Conservation (phyloP, 345 rosid species). For the Bruguiera gymnorhiza region DNA sequence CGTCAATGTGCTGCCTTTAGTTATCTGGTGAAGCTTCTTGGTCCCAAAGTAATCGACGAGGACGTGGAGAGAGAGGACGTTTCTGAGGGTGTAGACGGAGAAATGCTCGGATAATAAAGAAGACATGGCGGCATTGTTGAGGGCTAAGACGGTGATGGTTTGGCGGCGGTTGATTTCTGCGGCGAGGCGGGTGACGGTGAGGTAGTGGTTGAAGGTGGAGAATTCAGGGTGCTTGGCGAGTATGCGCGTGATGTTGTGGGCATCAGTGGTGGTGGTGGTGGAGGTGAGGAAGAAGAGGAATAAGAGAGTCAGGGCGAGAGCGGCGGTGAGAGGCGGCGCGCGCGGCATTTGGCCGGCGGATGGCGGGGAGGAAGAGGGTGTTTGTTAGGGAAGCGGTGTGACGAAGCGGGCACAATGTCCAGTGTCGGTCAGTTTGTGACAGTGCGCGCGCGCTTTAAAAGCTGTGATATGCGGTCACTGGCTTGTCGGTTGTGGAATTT, state of each 20-base stretch:
- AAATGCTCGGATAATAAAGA: conserved; percentile 15
- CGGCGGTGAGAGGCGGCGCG: conserved; percentile 14
- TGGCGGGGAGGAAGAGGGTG: no score
- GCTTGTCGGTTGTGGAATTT: background rate
- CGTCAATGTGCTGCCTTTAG: conserved; percentile 18
- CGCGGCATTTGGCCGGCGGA: conserved; percentile 23
- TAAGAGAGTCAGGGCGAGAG: conserved; percentile 6
- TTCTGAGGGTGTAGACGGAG: conserved; percentile 23
- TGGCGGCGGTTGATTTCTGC: conserved; percentile 34
- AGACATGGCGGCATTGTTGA: conserved; percentile 34
- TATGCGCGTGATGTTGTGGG: conserved; percentile 30
- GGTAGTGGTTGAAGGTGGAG: conserved; percentile 35
- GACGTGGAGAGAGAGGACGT: conserved; percentile 29
- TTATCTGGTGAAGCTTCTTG: conserved; percentile 35
- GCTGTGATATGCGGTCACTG: background rate
- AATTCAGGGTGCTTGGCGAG: conserved; percentile 32
- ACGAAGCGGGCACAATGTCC: background rate
- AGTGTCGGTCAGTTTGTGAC: conserved; percentile 1
- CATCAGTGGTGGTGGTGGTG: conserved; percentile 6
- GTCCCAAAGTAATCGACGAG: conserved; percentile 33
- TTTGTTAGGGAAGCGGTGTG: background rate
- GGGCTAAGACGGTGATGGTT: conserved; percentile 32
- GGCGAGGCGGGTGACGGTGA: conserved; percentile 31
- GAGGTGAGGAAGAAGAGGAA: conserved; percentile 16
- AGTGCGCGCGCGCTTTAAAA: background rate